Conservation (phyloP, 2,329 filamentous ascomycete genomes). For the Penicillium psychrosexuale region DNA sequence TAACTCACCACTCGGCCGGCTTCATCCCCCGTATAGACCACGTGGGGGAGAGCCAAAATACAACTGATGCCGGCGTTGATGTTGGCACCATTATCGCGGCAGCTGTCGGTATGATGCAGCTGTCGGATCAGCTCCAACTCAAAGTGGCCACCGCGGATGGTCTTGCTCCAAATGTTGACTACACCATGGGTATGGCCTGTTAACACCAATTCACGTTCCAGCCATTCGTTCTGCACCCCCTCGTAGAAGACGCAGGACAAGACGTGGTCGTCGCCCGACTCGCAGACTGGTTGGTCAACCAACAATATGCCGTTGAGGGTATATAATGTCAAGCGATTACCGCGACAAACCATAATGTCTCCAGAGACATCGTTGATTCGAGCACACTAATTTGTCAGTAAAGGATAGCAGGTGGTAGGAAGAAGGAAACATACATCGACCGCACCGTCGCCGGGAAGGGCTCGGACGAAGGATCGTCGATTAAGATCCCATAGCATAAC, state of each 20-base stretch:
- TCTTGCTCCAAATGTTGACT: slow-evolving; percentile 69
- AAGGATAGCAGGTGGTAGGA: not conserved
- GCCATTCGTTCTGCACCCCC: slow-evolving; percentile 84
- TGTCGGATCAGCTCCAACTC: slow-evolving; percentile 73
- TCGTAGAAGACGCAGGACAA: slow-evolving; percentile 89
- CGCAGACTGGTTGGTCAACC: slow-evolving; percentile 76
- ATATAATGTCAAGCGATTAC: slow-evolving; percentile 71
- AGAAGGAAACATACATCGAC: slow-evolving; percentile 39
- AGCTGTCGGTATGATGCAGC: slow-evolving; percentile 73
- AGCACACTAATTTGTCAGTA: slow-evolving; percentile 60
- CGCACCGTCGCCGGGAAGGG: slow-evolving; percentile 58
- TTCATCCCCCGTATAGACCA: slow-evolving; percentile 92
- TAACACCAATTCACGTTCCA: slow-evolving; percentile 80
- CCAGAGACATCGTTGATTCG: slow-evolving; percentile 87
- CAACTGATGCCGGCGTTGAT: slow-evolving; percentile 72
- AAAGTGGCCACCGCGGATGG: slow-evolving; percentile 63
- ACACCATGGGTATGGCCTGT: slow-evolving; percentile 82
- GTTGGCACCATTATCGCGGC: slow-evolving; percentile 58
- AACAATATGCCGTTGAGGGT: slow-evolving; percentile 84
- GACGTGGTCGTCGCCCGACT: slow-evolving; percentile 69
- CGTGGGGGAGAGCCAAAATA: slow-evolving; percentile 75
- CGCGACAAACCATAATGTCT: slow-evolving; percentile 80
- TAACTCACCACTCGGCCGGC: slow-evolving; percentile 77
- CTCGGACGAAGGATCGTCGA: slow-evolving; percentile 78
- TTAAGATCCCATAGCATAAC: slow-evolving; percentile 94